Evolutionary conservation across 179 eudicot genomes (phyloP).

Genomic region (Spergularia azorica): DNA sequence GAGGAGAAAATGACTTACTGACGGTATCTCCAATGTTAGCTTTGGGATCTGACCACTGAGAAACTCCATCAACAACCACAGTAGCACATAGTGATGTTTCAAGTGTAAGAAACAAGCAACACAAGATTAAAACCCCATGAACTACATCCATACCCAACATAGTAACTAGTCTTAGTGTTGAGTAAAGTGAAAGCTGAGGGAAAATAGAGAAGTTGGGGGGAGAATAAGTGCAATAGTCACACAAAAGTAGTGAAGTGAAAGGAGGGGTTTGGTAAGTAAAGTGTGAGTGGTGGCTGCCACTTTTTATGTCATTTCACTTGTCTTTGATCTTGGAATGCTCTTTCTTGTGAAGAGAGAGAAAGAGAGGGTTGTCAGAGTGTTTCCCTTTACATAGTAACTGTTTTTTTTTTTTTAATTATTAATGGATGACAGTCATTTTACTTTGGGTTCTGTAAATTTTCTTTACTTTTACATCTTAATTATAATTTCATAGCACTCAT

Average conservation of each 20-base stretch:
- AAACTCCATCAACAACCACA: constrained; percentile 70
- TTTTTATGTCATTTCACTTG: constrained; percentile 14
- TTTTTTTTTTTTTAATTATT: constrained; percentile 12
- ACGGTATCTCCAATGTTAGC: constrained; percentile 73
- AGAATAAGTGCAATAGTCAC: constrained; percentile 9
- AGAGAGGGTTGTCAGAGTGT: constrained; percentile 37
- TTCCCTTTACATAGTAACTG: constrained; percentile 39
- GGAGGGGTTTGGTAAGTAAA: neutral
- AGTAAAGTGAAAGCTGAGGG: neutral
- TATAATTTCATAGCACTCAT: neutral
- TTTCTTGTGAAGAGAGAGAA: constrained; percentile 38
- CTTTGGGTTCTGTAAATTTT: constrained; percentile 19
- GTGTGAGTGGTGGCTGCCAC: constrained; percentile 8
- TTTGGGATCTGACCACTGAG: constrained; percentile 61
- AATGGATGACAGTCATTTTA: constrained; percentile 32
- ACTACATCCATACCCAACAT: neutral
- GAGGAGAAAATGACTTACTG: constrained; percentile 40
- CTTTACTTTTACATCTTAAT: neutral
- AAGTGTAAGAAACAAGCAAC: constrained; percentile 15
- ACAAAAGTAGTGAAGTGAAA: neutral
- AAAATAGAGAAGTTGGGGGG: neutral
- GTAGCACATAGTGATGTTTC: constrained; percentile 47
- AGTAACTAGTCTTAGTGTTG: neutral
- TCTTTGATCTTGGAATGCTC: constrained; percentile 16
- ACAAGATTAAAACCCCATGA: neutral